Base-by-base conservation (phyloP, 345 rosid species). In the Mercurialis annua region DNA sequence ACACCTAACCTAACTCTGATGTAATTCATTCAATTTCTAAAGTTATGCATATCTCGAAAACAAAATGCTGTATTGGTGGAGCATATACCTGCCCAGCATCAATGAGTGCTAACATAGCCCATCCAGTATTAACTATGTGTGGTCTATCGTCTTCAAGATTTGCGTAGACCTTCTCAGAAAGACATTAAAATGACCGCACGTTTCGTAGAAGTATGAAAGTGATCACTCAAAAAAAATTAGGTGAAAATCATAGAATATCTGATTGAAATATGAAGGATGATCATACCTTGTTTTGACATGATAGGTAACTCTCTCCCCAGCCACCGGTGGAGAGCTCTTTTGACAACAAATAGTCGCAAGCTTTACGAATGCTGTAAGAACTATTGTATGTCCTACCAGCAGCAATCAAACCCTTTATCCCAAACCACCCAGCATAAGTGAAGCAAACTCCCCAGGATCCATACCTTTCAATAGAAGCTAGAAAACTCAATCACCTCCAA, bases 31-130 rank as follows among this genome's bases (percentile, higher is more conserved):
- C 34, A 63, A 54, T 17, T 8, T n/a, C n/a, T n/a, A n/a, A n/a
- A n/a, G n/a, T n/a, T n/a, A n/a, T n/a, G n/a, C n/a, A n/a, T n/a
- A n/a, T n/a, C n/a, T n/a, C n/a, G n/a, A n/a, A n/a, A n/a, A n/a
- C n/a, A n/a, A n/a, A n/a, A n/a, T n/a, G n/a, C n/a, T n/a, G n/a
- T n/a, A n/a, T n/a, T n/a, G n/a, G n/a, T n/a, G n/a, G n/a, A n/a
- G n/a, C n/a, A n/a, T 50, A 61, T 76, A 87, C 90, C 82, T 87
- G 93, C 53, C 84, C 93, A 68, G 88, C 93, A 40, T 56, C 78
- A 49, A 85, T 83, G 40, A 87, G 82, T 54, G 88, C 59, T 55
- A 85, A 66, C 83, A 85, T 72, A 67, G 93, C 90, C 93, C 88
- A 87, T 65, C 75, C 75, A 24, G 93, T 84, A 65, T 85, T 87